These are phyloP conservation scores for Colletotrichum costaricense DNA, from an alignment of 2,329 filamentous ascomycete genomes.

Conservation along the genomic window DNA sequence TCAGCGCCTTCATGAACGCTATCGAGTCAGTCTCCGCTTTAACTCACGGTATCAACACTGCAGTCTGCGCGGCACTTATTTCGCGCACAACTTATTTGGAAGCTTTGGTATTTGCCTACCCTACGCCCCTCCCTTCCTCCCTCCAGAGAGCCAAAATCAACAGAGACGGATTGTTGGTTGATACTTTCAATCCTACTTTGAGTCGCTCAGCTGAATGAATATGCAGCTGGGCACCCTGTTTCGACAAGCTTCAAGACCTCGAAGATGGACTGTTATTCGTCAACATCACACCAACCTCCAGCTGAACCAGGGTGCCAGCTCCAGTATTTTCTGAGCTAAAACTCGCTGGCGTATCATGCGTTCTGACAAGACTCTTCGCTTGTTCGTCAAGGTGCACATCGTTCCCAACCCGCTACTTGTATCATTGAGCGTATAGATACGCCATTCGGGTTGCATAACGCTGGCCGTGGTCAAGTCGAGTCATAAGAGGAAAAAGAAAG, in stretches of 20 bases:
- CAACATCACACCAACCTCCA: neutral
- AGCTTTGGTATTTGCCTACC: neutral
- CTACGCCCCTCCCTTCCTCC: neutral
- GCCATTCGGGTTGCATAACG: neutral
- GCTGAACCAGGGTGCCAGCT: neutral
- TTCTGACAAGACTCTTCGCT: neutral
- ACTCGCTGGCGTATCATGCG: neutral
- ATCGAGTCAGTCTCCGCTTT: neutral
- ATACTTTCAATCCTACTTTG: neutral
- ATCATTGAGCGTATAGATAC: neutral
- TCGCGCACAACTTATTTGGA: neutral
- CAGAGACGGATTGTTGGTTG: neutral
- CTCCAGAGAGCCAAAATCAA: neutral
- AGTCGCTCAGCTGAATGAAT: neutral
- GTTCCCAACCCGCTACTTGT: neutral
- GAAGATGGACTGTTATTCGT: constrained; percentile 19
- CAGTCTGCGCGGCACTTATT: neutral
- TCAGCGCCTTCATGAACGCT: neutral
- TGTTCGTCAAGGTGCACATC: neutral
- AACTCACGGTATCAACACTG: neutral
- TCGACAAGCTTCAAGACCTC: neutral
- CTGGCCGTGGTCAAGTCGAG: neutral
- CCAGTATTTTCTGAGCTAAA: neutral
- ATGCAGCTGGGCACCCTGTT: neutral
- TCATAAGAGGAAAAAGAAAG: neutral